Base-by-base conservation (phyloP, 805 yeast species). In the Metschnikowia proteae region DNA sequence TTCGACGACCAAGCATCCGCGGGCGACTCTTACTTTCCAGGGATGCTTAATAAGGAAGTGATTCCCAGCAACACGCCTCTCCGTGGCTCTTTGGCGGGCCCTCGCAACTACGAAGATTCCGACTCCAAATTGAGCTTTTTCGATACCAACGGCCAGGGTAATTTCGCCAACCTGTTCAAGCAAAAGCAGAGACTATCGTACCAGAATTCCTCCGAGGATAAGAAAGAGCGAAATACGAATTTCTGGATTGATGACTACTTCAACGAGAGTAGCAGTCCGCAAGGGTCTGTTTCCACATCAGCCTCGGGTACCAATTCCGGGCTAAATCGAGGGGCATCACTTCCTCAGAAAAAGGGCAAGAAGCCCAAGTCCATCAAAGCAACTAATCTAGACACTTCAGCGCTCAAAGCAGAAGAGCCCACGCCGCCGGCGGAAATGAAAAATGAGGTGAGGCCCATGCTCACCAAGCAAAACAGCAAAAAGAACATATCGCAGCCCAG, bases 1-100 rank as follows among this genome's bases (percentile, higher is more conserved):
- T 38, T 42, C 45, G 60, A 43, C 42, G 57, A 49, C 23, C 49
- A 50, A 36, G 47, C 52, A n/a, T 50, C 54, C 3, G 34, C 47
- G 26, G 43, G 44, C 8, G 54, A 51, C 45, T 43, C 50, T 6
- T 43, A 46, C 32, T 42, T 42, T 8, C 38, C 45, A 2, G 45
- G 45, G 33, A 34, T 42, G 32, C 3, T 27, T 27, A 32, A 26
- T 10, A 42, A 42, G 17, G 45, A 42, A 9, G 9, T 17, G n/a
- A 6, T 34, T 13, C n/a, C 38, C 25, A 33, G 30, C 27, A 26
- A 42, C 27, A 33, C 45, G 25, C 38, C 38, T 8, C 37, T 10
- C 11, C 37, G 45, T 9, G 38, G 27, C 27, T 33, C 38, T 4
- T 33, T 33, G 36, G 38, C 27, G 8, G 38, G 32, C 9, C 45